These are phyloP conservation scores for Verticillium albo-atrum DNA, from an alignment of 2,329 filamentous ascomycete genomes.

Conservation along the genomic window DNA sequence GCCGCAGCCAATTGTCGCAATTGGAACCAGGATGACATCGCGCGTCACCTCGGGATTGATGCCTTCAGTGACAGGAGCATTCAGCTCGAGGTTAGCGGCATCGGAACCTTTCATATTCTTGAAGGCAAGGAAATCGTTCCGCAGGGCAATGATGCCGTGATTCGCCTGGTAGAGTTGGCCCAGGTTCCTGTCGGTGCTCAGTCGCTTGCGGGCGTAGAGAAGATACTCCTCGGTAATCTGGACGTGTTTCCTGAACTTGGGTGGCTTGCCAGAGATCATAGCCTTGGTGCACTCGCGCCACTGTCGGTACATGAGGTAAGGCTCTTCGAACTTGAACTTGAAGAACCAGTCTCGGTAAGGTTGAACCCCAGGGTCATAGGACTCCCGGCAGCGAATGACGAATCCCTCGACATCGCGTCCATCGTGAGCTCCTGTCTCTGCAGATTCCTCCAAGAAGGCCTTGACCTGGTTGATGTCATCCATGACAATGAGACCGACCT, in stretches of 20 bases:
- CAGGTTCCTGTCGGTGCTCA: slow-evolving; percentile 64
- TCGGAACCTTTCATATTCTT: slow-evolving; percentile 85
- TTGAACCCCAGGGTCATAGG: slow-evolving; percentile 39
- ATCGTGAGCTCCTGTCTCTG: slow-evolving; percentile 83
- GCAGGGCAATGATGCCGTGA: slow-evolving; percentile 89
- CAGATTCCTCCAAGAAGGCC: slow-evolving; percentile 75
- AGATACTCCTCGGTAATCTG: slow-evolving; percentile 91
- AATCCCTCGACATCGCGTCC: slow-evolving; percentile 96
- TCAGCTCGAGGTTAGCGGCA: slow-evolving; percentile 71
- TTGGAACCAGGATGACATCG: slow-evolving; percentile 79
- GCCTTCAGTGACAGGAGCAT: slow-evolving; percentile 38
- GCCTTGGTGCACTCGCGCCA: slow-evolving; percentile 97
- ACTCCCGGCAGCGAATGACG: slow-evolving; percentile 82
- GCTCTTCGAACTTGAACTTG: slow-evolving; percentile 99
- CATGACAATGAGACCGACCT: slow-evolving; percentile 75
- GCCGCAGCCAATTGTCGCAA: slow-evolving; percentile 92
- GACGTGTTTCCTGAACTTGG: slow-evolving; percentile 79
- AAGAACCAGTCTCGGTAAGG: slow-evolving; percentile 96
- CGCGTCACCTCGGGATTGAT: slow-evolving; percentile 49
- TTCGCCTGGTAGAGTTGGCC: slow-evolving; percentile 74
- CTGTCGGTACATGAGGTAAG: slow-evolving; percentile 97
- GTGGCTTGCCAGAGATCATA: slow-evolving; percentile 69
- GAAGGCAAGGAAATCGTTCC: slow-evolving; percentile 80
- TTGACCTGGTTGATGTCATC: slow-evolving; percentile 71
- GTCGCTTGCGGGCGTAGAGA: slow-evolving; percentile 68